Percentiles rank a stretch among this genome's conserved stretches.
These are phyloP conservation scores for Anthracocystis walkeri DNA, from an alignment of 1,284 basidiomycete species.

Conservation along the genomic window DNA sequence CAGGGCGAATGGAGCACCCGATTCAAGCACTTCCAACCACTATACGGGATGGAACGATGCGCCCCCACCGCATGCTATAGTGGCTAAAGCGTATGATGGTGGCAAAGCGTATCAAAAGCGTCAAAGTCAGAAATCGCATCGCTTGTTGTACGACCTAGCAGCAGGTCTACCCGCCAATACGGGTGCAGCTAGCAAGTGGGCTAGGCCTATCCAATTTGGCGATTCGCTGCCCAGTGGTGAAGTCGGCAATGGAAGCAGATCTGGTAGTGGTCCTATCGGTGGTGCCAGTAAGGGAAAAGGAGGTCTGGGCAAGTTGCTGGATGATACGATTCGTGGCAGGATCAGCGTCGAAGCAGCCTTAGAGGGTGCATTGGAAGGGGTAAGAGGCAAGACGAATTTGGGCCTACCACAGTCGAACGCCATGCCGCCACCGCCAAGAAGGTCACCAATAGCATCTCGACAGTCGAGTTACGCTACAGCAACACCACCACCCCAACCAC, in stretches of 20 bases:
- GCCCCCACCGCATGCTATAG: constrained; percentile 42
- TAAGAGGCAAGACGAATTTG: constrained; percentile 9
- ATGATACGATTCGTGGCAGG: constrained; percentile 51
- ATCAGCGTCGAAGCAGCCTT: constrained; percentile 57
- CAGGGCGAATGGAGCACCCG: background rate
- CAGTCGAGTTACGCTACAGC: background rate
- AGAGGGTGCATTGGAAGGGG: constrained; percentile 34
- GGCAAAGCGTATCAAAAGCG: constrained; percentile 31
- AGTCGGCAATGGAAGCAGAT: background rate
- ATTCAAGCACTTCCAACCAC: background rate
- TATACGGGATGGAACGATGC: constrained; percentile 63
- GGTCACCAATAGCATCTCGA: background rate
- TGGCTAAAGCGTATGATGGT: constrained; percentile 58
- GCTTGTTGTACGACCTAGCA: constrained; percentile 59
- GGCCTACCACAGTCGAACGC: constrained; percentile 12
- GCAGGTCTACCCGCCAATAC: constrained; percentile 62
- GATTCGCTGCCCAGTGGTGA: constrained; percentile 52
- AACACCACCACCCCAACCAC: background rate
- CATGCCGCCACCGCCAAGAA: background rate
- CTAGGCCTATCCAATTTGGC: constrained; percentile 61
- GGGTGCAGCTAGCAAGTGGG: constrained; percentile 66
- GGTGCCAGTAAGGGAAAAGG: constrained; percentile 7
- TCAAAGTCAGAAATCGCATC: constrained; percentile 45
- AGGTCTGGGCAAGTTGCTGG: constrained; percentile 47
- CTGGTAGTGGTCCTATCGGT: background rate